phyloP scores from a whole-genome alignment of 495 filamentous ascomycete genomes.

The Neurospora pannonica region DNA sequence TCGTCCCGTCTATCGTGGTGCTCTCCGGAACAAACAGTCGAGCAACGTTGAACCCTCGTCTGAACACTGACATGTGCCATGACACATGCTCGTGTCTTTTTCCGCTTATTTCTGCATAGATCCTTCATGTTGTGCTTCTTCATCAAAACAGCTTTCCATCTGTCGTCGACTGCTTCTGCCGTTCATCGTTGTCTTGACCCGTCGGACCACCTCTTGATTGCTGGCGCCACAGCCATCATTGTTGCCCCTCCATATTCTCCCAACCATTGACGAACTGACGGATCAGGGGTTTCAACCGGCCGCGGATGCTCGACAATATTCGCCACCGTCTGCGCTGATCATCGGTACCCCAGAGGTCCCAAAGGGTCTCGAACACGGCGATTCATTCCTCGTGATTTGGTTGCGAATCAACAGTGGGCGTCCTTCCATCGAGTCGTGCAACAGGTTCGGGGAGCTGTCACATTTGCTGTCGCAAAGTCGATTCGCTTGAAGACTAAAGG shows the following conservation, averaged over 20 bases:
- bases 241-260: neutral
- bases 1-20: neutral
- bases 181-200: neutral
- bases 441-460: neutral
- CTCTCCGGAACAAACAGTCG: neutral
- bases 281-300: neutral
- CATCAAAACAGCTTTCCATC: neutral
- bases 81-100: neutral
- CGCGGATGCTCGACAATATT: neutral
- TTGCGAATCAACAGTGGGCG: neutral
- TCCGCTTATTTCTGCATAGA: neutral
- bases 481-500: neutral
- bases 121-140: neutral
- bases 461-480: neutral
- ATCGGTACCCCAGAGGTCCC: neutral
- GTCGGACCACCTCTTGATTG: neutral
- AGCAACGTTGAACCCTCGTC: neutral
- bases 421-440: neutral
- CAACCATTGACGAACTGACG: neutral
- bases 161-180: neutral
- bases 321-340: neutral
- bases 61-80: neutral
- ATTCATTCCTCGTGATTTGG: neutral
- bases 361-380: neutral
- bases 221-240: neutral